Conservation (phyloP, 805 yeast species). For the Clavispora fructus region DNA sequence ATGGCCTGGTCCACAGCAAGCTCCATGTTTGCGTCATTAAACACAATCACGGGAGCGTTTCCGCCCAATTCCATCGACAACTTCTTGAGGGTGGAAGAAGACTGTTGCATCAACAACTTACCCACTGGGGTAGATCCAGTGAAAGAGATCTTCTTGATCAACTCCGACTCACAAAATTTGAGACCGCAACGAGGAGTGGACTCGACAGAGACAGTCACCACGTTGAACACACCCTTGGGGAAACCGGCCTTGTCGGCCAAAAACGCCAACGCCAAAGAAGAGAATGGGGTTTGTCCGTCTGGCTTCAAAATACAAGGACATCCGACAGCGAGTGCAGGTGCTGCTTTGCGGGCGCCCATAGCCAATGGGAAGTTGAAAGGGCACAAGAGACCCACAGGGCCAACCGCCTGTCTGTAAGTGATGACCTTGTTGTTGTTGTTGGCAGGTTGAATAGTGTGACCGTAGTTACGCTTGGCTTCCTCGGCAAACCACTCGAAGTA, state of each 20-base stretch:
- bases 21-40: slow-evolving; percentile 66
- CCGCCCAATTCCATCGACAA: slow-evolving; percentile 75
- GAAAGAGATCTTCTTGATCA: slow-evolving; percentile 64
- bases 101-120: slow-evolving; percentile 57
- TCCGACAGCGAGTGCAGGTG: slow-evolving; percentile 63
- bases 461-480: slow-evolving; percentile 53
- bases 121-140: slow-evolving; percentile 80
- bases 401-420: slow-evolving; percentile 56
- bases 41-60: slow-evolving; percentile 73
- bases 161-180: slow-evolving; percentile 46
- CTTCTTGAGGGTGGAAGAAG: slow-evolving; percentile 60
- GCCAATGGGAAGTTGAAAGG: slow-evolving; percentile 70
- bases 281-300: slow-evolving; percentile 56
- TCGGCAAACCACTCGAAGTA: slow-evolving; percentile 45
- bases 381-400: slow-evolving; percentile 57
- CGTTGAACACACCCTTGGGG: slow-evolving; percentile 54
- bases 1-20: slow-evolving; percentile 63
- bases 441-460: slow-evolving; percentile 52
- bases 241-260: slow-evolving; percentile 56
- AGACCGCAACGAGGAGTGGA: slow-evolving; percentile 51
- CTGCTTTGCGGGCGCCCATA: slow-evolving; percentile 62
- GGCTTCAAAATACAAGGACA: slow-evolving; percentile 59
- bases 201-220: slow-evolving; percentile 42
- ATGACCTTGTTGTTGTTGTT: slow-evolving; percentile 47
- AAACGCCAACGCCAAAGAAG: slow-evolving; percentile 52